phyloP scores from a whole-genome alignment of 768 basidiomycete genomes.

The Calocybe cyanea region DNA sequence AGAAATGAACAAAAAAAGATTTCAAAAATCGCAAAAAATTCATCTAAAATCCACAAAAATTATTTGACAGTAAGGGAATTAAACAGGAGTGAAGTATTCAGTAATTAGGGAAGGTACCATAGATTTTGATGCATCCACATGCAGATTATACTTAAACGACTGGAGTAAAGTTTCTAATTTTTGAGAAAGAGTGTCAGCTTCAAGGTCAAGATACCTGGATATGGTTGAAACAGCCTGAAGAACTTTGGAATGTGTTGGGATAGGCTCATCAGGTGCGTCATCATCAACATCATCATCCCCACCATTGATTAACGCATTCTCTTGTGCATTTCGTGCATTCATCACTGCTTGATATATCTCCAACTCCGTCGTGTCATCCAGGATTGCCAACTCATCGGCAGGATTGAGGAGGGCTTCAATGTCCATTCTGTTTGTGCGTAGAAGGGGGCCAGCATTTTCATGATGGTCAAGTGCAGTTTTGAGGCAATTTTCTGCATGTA shows the following conservation, averaged over 20 bases:
- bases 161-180: no score
- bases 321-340: slow-evolving; percentile 10
- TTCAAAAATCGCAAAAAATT: no score
- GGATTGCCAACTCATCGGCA: not conserved
- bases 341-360: slow-evolving; percentile 13
- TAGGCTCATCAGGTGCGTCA: not conserved
- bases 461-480: not conserved
- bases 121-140: no score
- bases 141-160: no score
- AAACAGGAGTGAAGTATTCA: no score
- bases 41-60: no score
- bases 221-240: no score
- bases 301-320: slow-evolving; percentile 1
- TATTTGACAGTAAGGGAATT: no score
- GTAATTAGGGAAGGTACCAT: no score
- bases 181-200: no score
- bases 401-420: slow-evolving; percentile 7
- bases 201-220: no score
- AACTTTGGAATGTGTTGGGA: slow-evolving; percentile 1
- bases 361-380: slow-evolving; percentile 2
- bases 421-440: slow-evolving; percentile 3
- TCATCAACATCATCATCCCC: slow-evolving; percentile 10
- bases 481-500: slow-evolving; percentile 12
- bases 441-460: slow-evolving; percentile 5
- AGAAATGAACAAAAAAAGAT: no score